phyloP scores from a whole-genome alignment of 2,329 filamentous ascomycete genomes.

The Tolypocladium endophyticum region DNA sequence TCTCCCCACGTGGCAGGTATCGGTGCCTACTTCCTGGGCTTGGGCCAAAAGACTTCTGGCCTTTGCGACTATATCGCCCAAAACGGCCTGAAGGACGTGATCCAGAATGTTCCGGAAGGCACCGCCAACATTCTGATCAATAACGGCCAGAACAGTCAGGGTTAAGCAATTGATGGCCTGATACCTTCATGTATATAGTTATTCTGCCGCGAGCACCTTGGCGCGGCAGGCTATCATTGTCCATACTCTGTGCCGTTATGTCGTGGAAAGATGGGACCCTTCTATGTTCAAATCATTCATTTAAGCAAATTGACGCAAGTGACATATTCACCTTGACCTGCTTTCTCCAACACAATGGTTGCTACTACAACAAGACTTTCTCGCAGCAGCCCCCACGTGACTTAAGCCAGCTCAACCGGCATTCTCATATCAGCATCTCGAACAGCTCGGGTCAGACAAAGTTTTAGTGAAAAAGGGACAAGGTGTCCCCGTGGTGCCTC shows the following conservation, averaged over 20 bases:
- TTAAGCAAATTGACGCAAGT: background rate
- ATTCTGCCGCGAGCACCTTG: background rate
- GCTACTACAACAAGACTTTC: no score
- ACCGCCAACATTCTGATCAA: slow-evolving; percentile 44
- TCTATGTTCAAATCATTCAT: background rate
- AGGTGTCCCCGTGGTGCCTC: no score
- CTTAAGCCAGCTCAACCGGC: no score
- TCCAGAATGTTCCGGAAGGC: slow-evolving; percentile 27
- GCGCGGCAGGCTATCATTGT: background rate
- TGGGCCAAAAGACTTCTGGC: slow-evolving; percentile 29
- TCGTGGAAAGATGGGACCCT: background rate
- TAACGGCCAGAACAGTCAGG: slow-evolving; percentile 36
- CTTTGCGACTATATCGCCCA: slow-evolving; percentile 35
- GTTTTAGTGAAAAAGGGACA: no score
- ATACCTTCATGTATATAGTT: background rate
- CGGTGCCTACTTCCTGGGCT: slow-evolving; percentile 32
- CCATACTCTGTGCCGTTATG: background rate
- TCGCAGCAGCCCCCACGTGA: no score
- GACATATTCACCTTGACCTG: no score
- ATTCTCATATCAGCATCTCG: no score
- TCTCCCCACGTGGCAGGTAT: slow-evolving; percentile 28
- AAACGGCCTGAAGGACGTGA: slow-evolving; percentile 28
- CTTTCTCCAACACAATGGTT: no score
- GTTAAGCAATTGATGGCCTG: background rate
- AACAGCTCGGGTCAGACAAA: no score